Evolutionary conservation across 257 asterid genomes (phyloP).

Genomic region (Solanum chilense): DNA sequence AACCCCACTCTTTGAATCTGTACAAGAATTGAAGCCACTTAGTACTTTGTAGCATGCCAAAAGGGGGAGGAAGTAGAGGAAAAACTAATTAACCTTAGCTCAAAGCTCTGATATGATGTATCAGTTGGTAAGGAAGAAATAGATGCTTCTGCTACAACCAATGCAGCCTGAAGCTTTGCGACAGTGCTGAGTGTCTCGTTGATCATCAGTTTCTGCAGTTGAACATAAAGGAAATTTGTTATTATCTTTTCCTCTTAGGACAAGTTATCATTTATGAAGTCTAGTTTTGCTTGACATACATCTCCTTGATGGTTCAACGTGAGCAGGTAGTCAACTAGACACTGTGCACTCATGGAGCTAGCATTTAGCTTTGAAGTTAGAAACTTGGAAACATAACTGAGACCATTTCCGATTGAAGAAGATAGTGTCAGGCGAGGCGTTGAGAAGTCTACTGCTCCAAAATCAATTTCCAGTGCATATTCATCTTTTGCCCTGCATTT

Average conservation of each 20-base stretch:
- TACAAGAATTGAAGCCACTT: neutral
- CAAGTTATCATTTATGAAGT: neutral
- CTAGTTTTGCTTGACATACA: constrained; percentile 21
- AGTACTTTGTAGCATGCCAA: neutral
- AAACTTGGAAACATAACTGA: constrained; percentile 53
- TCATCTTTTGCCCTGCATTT: constrained; percentile 81
- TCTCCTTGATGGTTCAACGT: constrained; percentile 68
- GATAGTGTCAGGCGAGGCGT: constrained; percentile 56
- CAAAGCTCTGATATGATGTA: constrained; percentile 62
- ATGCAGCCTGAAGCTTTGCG: constrained; percentile 61
- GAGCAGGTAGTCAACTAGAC: constrained; percentile 68
- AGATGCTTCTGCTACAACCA: constrained; percentile 64
- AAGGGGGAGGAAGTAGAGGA: neutral
- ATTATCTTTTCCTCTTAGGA: neutral
- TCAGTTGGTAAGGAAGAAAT: constrained; percentile 50
- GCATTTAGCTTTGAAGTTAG: constrained; percentile 50
- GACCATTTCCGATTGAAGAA: constrained; percentile 82
- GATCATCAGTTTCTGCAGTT: constrained; percentile 72
- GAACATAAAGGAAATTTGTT: neutral
- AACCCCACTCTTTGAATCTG: constrained; percentile 90
- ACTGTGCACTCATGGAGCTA: constrained; percentile 33
- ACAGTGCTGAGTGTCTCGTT: constrained; percentile 62
- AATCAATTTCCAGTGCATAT: constrained; percentile 74
- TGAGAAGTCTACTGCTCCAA: constrained; percentile 72
- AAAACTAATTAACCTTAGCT: constrained; percentile 40